Conservation (phyloP, 2,329 filamentous ascomycete species). For the Didymella pinodella region DNA sequence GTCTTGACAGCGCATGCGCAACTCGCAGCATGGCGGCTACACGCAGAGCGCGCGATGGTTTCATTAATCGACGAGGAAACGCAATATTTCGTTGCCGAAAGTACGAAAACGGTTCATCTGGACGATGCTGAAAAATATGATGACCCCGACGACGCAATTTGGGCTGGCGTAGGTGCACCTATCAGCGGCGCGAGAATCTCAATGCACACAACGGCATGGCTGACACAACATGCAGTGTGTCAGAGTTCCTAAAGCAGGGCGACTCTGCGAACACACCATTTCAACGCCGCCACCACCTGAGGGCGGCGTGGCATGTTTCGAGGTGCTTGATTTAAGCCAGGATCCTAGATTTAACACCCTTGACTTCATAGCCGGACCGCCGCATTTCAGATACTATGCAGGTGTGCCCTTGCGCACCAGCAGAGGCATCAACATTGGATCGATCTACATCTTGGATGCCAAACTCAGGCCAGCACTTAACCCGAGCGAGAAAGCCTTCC, state of each 20-base stretch:
- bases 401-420: slow-evolving; percentile 46
- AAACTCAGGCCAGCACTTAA: slow-evolving; percentile 31
- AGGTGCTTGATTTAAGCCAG: slow-evolving; percentile 44
- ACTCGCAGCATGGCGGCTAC: slow-evolving; percentile 48
- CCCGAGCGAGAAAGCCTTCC: slow-evolving; percentile 16
- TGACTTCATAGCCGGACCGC: slow-evolving; percentile 39
- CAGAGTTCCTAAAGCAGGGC: slow-evolving; percentile 45
- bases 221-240: slow-evolving; percentile 29
- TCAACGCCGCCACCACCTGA: slow-evolving; percentile 25
- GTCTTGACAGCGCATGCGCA: slow-evolving; percentile 49
- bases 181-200: too few species aligned
- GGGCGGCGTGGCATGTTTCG: slow-evolving; percentile 51
- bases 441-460: slow-evolving; percentile 42
- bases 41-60: slow-evolving; percentile 48
- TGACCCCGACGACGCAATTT: slow-evolving; percentile 41
- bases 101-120: slow-evolving; percentile 54
- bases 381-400: slow-evolving; percentile 43
- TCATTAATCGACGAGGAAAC: slow-evolving; percentile 58
- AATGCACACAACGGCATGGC: background rate
- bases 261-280: slow-evolving; percentile 48
- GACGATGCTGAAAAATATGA: slow-evolving; percentile 47
- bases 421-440: slow-evolving; percentile 46
- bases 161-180: slow-evolving; percentile 42
- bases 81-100: slow-evolving; percentile 62
- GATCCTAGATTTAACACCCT: slow-evolving; percentile 45